A percentile compares a stretch with the other conserved stretches of the same genome.
These are phyloP conservation scores for Pichia sp. DNA, from an alignment of 1,139 yeast species.

Conservation along the genomic window DNA sequence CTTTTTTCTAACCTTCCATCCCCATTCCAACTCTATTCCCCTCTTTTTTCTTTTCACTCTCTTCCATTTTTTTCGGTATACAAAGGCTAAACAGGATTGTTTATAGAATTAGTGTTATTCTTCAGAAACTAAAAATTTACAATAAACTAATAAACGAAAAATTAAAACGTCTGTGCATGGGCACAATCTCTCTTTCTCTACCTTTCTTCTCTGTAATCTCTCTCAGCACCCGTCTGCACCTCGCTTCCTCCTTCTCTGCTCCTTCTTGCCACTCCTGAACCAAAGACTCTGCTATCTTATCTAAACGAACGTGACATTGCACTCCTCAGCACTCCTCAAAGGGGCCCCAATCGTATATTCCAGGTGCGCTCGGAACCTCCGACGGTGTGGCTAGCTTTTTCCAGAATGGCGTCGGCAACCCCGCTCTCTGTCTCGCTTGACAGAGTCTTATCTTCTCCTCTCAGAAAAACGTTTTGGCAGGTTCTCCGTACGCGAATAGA, in stretches of 20 bases:
- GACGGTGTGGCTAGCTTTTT: background rate
- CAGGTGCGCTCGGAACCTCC: background rate
- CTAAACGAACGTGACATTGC: background rate
- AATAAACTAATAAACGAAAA: too few species aligned
- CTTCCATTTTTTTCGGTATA: background rate
- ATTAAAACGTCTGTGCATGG: too few species aligned
- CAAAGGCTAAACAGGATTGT: background rate
- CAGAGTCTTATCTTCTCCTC: background rate
- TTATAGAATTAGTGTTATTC: background rate
- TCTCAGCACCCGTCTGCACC: background rate
- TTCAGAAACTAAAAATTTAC: background rate
- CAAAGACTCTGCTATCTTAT: background rate
- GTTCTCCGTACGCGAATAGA: too few species aligned
- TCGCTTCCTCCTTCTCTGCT: too few species aligned
- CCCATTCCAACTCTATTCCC: background rate
- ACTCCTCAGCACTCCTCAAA: background rate
- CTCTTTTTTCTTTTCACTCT: background rate
- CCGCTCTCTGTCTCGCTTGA: background rate
- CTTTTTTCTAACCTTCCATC: background rate
- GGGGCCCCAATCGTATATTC: background rate
- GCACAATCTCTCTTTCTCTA: background rate
- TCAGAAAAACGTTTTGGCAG: too few species aligned
- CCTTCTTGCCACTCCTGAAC: too few species aligned
- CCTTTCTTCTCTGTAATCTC: background rate
- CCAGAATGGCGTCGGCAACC: background rate